Conservation (phyloP, 31 red algal genomes). For the Odonthalia washingtoniensis region DNA sequence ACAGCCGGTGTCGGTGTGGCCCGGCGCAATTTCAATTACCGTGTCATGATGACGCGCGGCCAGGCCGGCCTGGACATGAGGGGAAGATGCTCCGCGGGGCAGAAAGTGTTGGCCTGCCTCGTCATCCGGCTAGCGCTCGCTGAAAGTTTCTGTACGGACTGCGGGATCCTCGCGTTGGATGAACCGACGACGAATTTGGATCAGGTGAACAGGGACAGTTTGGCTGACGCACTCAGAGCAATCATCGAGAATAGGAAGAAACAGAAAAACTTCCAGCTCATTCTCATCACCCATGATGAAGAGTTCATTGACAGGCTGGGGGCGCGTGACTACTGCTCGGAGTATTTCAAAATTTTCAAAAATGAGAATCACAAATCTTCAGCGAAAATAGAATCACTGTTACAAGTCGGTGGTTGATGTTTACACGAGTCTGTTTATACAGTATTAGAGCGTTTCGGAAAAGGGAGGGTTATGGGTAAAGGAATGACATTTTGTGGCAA, state of each 20-base stretch:
- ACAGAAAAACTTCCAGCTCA: constrained; percentile 92
- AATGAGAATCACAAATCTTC: not conserved
- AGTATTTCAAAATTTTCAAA: not conserved
- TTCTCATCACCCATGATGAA: constrained; percentile 98
- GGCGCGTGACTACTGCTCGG: not conserved
- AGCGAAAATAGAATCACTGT: not conserved
- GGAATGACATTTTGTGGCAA: too few species aligned
- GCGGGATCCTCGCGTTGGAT: constrained; percentile 94
- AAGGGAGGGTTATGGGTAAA: too few species aligned
- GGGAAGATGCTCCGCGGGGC: constrained; percentile 96
- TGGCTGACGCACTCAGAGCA: constrained; percentile 74
- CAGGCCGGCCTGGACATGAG: constrained; percentile 96
- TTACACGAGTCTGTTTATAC: too few species aligned
- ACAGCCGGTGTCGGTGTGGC: constrained; percentile 24
- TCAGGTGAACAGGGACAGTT: constrained; percentile 79
- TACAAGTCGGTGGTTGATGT: not conserved
- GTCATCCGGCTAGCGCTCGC: constrained; percentile 96
- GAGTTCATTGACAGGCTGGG: constrained; percentile 55
- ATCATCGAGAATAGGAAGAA: constrained; percentile 79
- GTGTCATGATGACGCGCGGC: constrained; percentile 90
- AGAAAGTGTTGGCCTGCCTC: constrained; percentile 94
- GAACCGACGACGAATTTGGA: constrained; percentile 99
- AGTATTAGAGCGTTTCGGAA: too few species aligned
- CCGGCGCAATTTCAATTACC: constrained; percentile 85
- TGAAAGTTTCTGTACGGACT: constrained; percentile 91